Percentiles rank a stretch among this genome's conserved stretches.
phyloP scores from a whole-genome alignment of 768 basidiomycete species.

The Termitomyces sp. region DNA sequence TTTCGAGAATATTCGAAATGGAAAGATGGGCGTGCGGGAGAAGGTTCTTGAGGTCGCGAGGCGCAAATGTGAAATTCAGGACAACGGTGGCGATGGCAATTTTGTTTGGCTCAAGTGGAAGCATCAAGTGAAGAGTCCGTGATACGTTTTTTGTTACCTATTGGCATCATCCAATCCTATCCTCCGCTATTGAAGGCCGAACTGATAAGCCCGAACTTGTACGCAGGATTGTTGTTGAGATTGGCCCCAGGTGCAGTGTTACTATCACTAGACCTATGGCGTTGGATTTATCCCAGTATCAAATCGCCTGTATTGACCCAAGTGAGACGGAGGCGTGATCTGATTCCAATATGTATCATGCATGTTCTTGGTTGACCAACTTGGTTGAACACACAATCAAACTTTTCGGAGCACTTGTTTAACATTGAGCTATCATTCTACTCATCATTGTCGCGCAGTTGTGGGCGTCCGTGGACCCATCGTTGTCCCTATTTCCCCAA shows the following conservation, averaged over 20 bases:
- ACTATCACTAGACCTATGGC: not conserved
- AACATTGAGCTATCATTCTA: not conserved
- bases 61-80: constrained; percentile 59
- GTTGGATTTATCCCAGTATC: not conserved
- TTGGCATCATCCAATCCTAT: not conserved
- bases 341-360: constrained; percentile 4
- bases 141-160: constrained; percentile 8
- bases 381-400: not conserved
- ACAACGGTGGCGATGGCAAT: constrained; percentile 52
- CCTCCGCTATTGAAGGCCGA: not conserved
- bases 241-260: not conserved
- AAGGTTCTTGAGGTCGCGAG: constrained; percentile 75
- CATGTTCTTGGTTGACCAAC: constrained; percentile 2
- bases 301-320: not conserved
- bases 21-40: constrained; percentile 61
- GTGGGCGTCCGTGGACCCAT: constrained; percentile 5
- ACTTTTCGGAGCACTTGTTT: not conserved
- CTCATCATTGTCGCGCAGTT: not conserved
- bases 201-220: not conserved
- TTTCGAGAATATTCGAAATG: constrained; percentile 42
- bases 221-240: not conserved
- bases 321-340: constrained; percentile 2
- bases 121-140: constrained; percentile 24
- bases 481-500: constrained; percentile 3
- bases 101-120: constrained; percentile 62